Evolutionary conservation across 192 early-diverging fungal genomes (phyloP), one percentile per base, ranked within the genome.

Genomic region (Mortierella claussenii): DNA sequence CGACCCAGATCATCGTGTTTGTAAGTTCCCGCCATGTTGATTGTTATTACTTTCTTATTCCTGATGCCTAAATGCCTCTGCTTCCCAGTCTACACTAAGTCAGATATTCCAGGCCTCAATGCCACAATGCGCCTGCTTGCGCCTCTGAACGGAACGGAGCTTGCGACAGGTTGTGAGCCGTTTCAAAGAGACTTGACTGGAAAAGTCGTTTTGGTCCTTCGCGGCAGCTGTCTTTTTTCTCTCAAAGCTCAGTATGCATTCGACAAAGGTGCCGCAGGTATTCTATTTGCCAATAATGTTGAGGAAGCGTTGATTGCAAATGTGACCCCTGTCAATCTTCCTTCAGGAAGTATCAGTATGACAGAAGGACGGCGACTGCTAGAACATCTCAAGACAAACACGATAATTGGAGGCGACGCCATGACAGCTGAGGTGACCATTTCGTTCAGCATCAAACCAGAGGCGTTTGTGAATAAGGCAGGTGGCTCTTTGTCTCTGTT

Each of bases 401-500:
- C 53, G 32, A 50, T 44, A 11, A 61, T 84, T 33, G 56, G 65
- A 8, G 86, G 87, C 46, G 81, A 80, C 24, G 74, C 71, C 59
- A 59, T 54, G 2, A 50, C 59, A 3, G 45, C 13, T 4, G 59
- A 63, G 3, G 45, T 49, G 9, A 40, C 6, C 5, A 33, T 42
- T 8, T 20, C 23, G 2, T 71, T 71, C 17, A 51, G 45, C 18
- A 36, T 37, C 13, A 49, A 23, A 0, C 53, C 80, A 0, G 60
- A 69, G 23, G 57, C 83, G 10, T 60, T 75, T 36, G 44, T 60
- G 6, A 80, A 86, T 59, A 65, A 81, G 2, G 65, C 86, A 4
- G 90, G 84, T 23, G 87, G 87, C 26, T 87, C 82, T 20, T 64
- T 90, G 17, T 94, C 93, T 10, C 44, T 52, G 57, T 94, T 91